These are phyloP conservation scores for Tulasnella sp. DNA, from an alignment of 768 basidiomycete species.

Conservation along the genomic window DNA sequence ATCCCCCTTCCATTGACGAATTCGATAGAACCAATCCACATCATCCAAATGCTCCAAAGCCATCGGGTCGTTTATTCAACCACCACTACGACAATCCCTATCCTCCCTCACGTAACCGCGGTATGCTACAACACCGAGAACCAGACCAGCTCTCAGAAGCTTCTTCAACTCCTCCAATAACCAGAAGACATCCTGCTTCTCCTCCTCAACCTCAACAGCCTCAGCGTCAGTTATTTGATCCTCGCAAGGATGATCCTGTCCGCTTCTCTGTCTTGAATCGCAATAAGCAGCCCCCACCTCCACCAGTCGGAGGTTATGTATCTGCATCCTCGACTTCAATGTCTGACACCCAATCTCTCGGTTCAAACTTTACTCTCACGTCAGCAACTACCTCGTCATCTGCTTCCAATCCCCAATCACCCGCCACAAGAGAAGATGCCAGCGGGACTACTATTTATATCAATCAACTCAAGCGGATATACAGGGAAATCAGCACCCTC, in stretches of 20 bases:
- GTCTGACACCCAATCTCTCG: constrained; percentile 28
- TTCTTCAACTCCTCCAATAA: constrained; percentile 32
- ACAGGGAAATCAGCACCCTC: constrained; percentile 66
- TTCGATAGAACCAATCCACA: constrained; percentile 56
- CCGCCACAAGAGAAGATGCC: constrained; percentile 30
- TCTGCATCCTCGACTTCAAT: constrained; percentile 40
- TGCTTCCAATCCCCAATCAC: constrained; percentile 38
- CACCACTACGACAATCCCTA: constrained; percentile 48
- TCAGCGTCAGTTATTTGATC: constrained; percentile 63
- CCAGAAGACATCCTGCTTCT: constrained; percentile 21
- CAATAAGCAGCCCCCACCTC: constrained; percentile 40
- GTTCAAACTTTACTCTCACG: constrained; percentile 20
- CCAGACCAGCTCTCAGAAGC: constrained; percentile 52
- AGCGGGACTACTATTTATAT: constrained; percentile 51
- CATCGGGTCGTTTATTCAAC: constrained; percentile 47
- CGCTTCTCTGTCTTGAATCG: constrained; percentile 56
- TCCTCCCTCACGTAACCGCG: constrained; percentile 34
- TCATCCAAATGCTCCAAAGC: constrained; percentile 49
- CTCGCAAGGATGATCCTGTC: constrained; percentile 80
- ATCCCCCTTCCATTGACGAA: constrained; percentile 34
- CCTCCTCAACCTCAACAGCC: constrained; percentile 24
- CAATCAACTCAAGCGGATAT: constrained; percentile 62
- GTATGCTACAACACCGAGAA: constrained; percentile 27
- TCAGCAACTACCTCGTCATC: constrained; percentile 19
- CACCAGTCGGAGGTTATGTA: constrained; percentile 29